Percentiles rank a stretch among this genome's conserved stretches.
Conservation (phyloP, 257 asterid species). For the Cordia subcordata region DNA sequence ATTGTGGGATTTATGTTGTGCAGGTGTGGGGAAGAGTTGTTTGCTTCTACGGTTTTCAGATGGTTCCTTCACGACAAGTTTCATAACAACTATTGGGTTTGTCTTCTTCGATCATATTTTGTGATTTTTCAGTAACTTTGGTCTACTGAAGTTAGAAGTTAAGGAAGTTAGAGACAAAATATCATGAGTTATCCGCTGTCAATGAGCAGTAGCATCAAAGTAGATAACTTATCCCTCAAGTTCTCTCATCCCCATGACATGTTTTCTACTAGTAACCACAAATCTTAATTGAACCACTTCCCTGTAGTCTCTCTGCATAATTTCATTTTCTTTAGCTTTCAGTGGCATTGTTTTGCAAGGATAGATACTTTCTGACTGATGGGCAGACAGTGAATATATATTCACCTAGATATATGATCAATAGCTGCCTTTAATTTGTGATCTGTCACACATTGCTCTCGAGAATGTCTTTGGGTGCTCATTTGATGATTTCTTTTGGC, state of each 20-base stretch:
- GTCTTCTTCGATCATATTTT: constrained; percentile 25
- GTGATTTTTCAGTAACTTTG: neutral
- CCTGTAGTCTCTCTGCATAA: no score
- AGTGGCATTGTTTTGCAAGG: no score
- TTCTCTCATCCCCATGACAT: no score
- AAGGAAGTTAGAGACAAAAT: neutral
- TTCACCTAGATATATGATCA: no score
- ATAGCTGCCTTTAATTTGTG: no score
- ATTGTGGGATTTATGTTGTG: neutral
- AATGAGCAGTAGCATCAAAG: neutral
- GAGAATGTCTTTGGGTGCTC: neutral
- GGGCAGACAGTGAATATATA: no score
- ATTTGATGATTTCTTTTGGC: constrained; percentile 5
- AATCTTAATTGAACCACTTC: no score
- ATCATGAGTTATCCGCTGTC: no score
- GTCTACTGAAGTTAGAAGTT: neutral
- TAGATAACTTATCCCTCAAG: neutral
- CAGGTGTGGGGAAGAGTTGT: constrained; percentile 45
- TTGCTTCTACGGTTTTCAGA: constrained; percentile 39
- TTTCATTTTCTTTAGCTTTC: no score
- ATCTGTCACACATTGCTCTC: neutral
- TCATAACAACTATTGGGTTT: constrained; percentile 80
- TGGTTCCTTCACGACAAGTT: constrained; percentile 79
- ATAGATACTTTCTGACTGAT: no score
- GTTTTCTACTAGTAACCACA: no score